A percentile compares a stretch with the other conserved stretches of the same genome.
Conservation (phyloP, 2,329 filamentous ascomycete species). For the Aquanectria penicillioides region DNA sequence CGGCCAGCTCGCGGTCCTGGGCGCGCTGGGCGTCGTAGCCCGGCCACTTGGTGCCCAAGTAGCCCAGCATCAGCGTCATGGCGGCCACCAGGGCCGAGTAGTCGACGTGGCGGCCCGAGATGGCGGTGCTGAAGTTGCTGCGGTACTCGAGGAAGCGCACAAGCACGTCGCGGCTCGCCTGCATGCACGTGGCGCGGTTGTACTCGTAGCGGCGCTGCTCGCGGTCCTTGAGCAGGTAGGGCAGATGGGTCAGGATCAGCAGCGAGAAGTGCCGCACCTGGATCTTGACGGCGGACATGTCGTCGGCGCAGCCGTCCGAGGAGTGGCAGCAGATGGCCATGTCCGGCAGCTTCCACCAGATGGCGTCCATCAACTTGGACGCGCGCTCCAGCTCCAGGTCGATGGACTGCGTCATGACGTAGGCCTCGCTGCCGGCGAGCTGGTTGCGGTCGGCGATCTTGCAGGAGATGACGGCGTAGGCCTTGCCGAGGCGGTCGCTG, state of each 20-base stretch:
- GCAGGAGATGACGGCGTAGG: slow-evolving; percentile 54
- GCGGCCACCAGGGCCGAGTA: slow-evolving; percentile 62
- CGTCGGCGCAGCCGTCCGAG: slow-evolving; percentile 28
- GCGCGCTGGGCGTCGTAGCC: slow-evolving; percentile 34
- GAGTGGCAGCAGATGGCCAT: slow-evolving; percentile 35
- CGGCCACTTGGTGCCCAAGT: slow-evolving; percentile 52
- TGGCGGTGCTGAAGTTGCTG: slow-evolving; percentile 27
- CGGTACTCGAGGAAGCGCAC: slow-evolving; percentile 60
- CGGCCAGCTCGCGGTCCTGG: slow-evolving; percentile 50
- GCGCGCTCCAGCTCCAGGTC: slow-evolving; percentile 59
- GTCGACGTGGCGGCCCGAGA: slow-evolving; percentile 56
- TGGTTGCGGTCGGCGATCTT: slow-evolving; percentile 60
- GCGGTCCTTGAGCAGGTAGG: slow-evolving; percentile 60
- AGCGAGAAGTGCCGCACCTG: slow-evolving; percentile 63
- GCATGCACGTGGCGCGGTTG: slow-evolving; percentile 53
- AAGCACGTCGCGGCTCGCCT: slow-evolving; percentile 62
- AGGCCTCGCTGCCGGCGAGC: slow-evolving; percentile 47
- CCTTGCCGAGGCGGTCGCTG: slow-evolving; percentile 56
- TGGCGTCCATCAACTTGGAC: slow-evolving; percentile 50
- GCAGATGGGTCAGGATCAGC: slow-evolving; percentile 63
- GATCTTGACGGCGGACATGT: slow-evolving; percentile 50
- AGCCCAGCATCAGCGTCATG: slow-evolving; percentile 61
- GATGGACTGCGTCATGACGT: slow-evolving; percentile 53
- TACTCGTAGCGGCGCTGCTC: slow-evolving; percentile 59
- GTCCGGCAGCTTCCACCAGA: slow-evolving; percentile 59